Evolutionary conservation across 176 grass and related monocot species (phyloP).

Genomic region (Carex kokanica): DNA sequence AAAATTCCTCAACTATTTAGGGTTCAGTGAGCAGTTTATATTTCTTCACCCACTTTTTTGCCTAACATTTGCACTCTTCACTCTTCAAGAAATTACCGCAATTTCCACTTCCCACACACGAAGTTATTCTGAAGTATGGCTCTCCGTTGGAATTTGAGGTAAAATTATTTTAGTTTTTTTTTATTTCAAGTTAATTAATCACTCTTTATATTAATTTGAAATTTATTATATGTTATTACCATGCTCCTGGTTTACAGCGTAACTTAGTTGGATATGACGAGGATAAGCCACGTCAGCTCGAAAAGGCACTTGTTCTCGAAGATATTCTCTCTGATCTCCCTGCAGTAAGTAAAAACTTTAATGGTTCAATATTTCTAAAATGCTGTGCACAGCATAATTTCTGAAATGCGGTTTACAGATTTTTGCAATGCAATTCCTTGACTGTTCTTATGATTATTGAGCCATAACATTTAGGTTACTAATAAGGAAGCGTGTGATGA

Average conservation of each 20-base stretch:
- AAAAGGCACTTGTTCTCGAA: slow-evolving; percentile 69
- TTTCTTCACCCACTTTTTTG: background rate
- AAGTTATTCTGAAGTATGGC: slow-evolving; percentile 66
- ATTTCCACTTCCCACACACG: slow-evolving; percentile 94
- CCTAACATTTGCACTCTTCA: slow-evolving; percentile 30
- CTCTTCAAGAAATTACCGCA: slow-evolving; percentile 63
- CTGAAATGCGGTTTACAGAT: background rate
- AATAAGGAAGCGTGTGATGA: slow-evolving; percentile 66
- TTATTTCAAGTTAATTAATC: background rate
- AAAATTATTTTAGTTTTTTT: slow-evolving; percentile 1
- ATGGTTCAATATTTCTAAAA: background rate
- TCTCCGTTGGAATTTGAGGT: slow-evolving; percentile 84
- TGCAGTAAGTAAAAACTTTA: slow-evolving; percentile 39
- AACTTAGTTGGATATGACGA: slow-evolving; percentile 76
- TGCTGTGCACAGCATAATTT: background rate
- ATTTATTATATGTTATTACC: slow-evolving; percentile 24
- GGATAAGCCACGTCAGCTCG: slow-evolving; percentile 48
- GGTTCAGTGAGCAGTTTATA: slow-evolving; percentile 1
- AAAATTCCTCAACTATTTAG: background rate
- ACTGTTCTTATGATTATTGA: background rate
- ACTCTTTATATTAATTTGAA: slow-evolving; percentile 16
- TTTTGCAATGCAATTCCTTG: background rate
- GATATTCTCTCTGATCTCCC: slow-evolving; percentile 92
- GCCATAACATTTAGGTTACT: slow-evolving; percentile 42
- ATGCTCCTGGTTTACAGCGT: slow-evolving; percentile 37